Evolutionary conservation across 2,329 filamentous ascomycete species (phyloP), one percentile per base, ranked within the genome.

Genomic region (Pseudopyricularia cyperi): DNA sequence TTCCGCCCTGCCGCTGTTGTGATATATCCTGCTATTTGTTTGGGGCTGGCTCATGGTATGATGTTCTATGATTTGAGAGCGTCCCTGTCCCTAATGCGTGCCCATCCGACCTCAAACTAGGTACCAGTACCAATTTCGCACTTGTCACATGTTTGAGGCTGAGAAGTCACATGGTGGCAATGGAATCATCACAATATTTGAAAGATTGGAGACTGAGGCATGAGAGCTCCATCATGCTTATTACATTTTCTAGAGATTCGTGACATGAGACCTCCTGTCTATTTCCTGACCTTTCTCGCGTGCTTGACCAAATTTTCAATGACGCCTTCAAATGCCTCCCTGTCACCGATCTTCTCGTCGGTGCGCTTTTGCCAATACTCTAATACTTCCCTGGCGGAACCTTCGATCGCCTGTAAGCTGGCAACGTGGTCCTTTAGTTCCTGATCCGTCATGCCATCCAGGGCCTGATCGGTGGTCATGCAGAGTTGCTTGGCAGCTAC

Each of bases 291-390:
- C 69, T 90, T 88, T 65, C 89, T 77, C 49, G 89, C 89, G 70
- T 95, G 89, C 66, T 89, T 93, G 44, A 96, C 91, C 57, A 97
- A 68, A 66, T 95, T 96, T 69, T 95, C 91, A 75, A 97, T 96
- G 15, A 97, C 91, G 1, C 89, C 89, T 65, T 97, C 91, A 65
- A 96, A 93, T 3, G 89, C 88, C 64, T 96, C 91, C 59, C 93
- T 84, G 63, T 97, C 91, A 39, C 87, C 87, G 57, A 95, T 71
- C 60, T 91, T 88, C 59, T 89, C 89, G 63, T 95, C 90, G 51
- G 86, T 84, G 60, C 83, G 74, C 71, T 87, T 87, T 59, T 87
- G 77, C 91, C 91, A 97, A 64, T 91, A 95, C 57, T 89, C 86
- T 51, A 96, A 71, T 37, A 90, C 82, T 54, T 87, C 80, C 52